Evolutionary conservation across 1,284 basidiomycete species (phyloP), one percentile per base, ranked within the genome.

Genomic region (Kwoniella shivajii): DNA sequence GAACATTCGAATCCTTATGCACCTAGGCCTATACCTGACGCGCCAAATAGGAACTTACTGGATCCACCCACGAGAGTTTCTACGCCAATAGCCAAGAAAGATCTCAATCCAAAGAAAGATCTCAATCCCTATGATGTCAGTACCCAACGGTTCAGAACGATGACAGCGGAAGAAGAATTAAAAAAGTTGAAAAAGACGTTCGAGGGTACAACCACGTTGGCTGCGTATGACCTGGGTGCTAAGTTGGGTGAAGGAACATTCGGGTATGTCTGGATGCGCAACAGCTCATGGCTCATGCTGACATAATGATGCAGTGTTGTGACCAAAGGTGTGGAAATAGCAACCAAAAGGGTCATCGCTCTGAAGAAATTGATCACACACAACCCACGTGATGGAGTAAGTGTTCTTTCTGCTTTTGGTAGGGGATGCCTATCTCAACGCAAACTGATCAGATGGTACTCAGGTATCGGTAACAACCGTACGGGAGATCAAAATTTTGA

Each of bases 401-500:
- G 74, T 67, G 6, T 6, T 20, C 11, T 13, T 26, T 34, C n/a
- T 14, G 31, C 24, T 14, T 10, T 31, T n/a, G 38, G 18, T 26
- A 37, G n/a, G 26, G n/a, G n/a, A n/a, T n/a, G n/a, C n/a, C n/a
- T n/a, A n/a, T n/a, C n/a, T n/a, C n/a, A n/a, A n/a, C 11, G 43
- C 31, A 30, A 22, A 33, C 30, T 18, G 6, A 33, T 42, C 7
- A 39, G 30, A 16, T 11, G 9, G 18, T 16, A 5, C 5, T 4
- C 60, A 80, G 78, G 73, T 81, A 4, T 92, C 93, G 1, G 90
- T 98, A 33, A 99, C 96, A 1, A 94, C 96, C 6, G 81, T 98
- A 14, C 87, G 96, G n/a, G 96, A 99, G 79, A 98, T 99, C 80
- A 95, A 95, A 76, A 91, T 98, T 55, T 81, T 99, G 52, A 99